Evolutionary conservation across 1,284 basidiomycete genomes (phyloP), one percentile per base, ranked within the genome.

Genomic region (Rhodotorula mucilaginosa): DNA sequence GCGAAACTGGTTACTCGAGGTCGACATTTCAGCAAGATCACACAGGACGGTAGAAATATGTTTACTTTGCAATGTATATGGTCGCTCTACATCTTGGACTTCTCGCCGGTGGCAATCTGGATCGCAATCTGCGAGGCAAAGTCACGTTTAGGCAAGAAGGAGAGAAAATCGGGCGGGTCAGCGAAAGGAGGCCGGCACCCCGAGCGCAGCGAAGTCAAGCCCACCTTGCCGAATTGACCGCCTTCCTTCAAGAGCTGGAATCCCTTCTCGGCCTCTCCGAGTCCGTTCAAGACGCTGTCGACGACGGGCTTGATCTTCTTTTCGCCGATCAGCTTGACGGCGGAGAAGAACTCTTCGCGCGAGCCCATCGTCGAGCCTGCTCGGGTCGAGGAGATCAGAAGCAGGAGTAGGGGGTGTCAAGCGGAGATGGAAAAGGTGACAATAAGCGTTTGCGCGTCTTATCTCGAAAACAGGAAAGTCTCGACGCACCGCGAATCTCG

Each of bases 361-460:
- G 90, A 92, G 19, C 91, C 92, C 89, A 94, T 91, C 29, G 90
- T 92, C 1, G 90, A 79, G 10, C 81, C 79, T 77, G 65, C n/a
- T 18, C 1, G 46, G 8, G 34, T 15, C 10, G 54, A 15, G n/a
- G 54, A 16, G 29, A 13, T n/a, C 54, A 4, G 18, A 16, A 56
- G 54, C 26, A 15, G 29, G 26, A 12, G 8, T 16, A 29, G 5
- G 18, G 26, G 26, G 16, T 1, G 46, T 26, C 16, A 26, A 54
- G 18, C 31, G 34, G 34, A 34, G 34, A 34, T 34, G 34, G 34
- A 34, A 34, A 5, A 15, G 26, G 23, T 1, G 29, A 47, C 1
- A 0, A 48, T 19, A 21, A 29, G 46, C 1, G 47, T 44, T 44
- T 44, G 39, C 18, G 49, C 49, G 49, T 10, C 49, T 23, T 21